phyloP scores from a whole-genome alignment of 345 rosid species.

The Trapa bicornis region DNA sequence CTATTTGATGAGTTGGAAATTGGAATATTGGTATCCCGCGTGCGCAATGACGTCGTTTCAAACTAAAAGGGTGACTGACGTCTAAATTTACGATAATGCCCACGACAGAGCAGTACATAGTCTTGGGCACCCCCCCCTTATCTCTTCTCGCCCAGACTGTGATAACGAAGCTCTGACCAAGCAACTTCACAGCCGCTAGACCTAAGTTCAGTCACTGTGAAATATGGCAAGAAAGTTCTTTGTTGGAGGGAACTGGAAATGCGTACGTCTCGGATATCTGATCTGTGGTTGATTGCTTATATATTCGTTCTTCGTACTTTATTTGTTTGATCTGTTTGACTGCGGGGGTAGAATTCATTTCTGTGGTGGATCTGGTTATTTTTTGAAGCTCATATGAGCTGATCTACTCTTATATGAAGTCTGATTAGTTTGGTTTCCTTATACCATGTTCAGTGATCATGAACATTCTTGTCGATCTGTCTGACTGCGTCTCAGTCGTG shows the following conservation, averaged over 20 bases:
- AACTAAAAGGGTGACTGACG: neutral
- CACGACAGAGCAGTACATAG: neutral
- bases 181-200: neutral
- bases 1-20: too few relatives aligned
- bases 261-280: constrained; percentile 35
- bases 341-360: neutral
- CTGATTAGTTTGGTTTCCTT: neutral
- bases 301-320: too few relatives aligned
- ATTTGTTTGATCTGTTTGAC: neutral
- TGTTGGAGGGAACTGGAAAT: constrained; percentile 99
- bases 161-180: neutral
- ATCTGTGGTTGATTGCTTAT: constrained; percentile 5
- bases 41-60: neutral
- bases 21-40: neutral
- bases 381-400: neutral
- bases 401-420: neutral
- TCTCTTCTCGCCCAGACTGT: neutral
- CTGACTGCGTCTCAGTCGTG: too few relatives aligned
- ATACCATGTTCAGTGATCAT: neutral
- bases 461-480: neutral
- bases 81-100: neutral
- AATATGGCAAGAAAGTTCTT: constrained; percentile 72
- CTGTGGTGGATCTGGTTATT: neutral
- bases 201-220: constrained; percentile 1
- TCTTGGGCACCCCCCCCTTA: neutral